phyloP scores from a whole-genome alignment of 495 filamentous ascomycete genomes.

The Penicillium steckii region DNA sequence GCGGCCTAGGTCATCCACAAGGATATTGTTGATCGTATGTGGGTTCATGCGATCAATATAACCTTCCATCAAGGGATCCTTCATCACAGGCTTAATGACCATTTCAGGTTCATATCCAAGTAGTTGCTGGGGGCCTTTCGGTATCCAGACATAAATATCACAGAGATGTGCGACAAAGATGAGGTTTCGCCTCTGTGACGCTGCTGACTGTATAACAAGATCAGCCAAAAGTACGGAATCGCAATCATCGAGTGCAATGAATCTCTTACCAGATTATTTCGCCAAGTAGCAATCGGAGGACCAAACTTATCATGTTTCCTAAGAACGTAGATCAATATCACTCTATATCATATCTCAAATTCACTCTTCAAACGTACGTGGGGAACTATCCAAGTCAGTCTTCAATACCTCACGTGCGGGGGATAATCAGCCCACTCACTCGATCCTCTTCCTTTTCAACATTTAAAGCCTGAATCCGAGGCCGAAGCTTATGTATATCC shows the following conservation, averaged over 20 bases:
- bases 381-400: slow-evolving; percentile 24
- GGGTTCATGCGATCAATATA: slow-evolving; percentile 55
- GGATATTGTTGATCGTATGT: slow-evolving; percentile 76
- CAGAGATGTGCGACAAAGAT: slow-evolving; percentile 75
- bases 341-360: not conserved
- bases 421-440: slow-evolving; percentile 24
- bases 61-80: slow-evolving; percentile 45
- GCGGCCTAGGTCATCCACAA: slow-evolving; percentile 74
- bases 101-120: slow-evolving; percentile 61
- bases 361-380: slow-evolving; percentile 6
- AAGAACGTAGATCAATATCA: not conserved
- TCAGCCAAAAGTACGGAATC: not conserved
- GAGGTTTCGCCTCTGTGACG: slow-evolving; percentile 61
- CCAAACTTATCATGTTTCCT: slow-evolving; percentile 29
- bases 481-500: not conserved
- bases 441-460: slow-evolving; percentile 34
- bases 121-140: slow-evolving; percentile 61
- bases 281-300: slow-evolving; percentile 40
- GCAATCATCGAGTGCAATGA: not conserved
- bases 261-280: slow-evolving; percentile 50
- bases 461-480: slow-evolving; percentile 26
- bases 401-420: slow-evolving; percentile 12
- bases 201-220: slow-evolving; percentile 38
- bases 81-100: slow-evolving; percentile 62
- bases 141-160: slow-evolving; percentile 72